Base-by-base conservation (phyloP, 169 alveolate genomes). In the Plasmodium malariae region DNA sequence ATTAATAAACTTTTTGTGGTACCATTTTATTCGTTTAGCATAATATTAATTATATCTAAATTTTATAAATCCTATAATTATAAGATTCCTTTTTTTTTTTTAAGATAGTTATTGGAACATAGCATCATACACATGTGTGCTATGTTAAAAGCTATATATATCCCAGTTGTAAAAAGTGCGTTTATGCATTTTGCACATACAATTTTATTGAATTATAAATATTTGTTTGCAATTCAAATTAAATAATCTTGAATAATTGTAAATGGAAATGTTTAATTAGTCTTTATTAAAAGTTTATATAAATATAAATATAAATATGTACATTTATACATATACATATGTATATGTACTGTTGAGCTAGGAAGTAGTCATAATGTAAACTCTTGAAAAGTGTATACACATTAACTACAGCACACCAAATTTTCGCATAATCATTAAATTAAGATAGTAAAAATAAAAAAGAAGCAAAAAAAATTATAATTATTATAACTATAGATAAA, bases 131-230 rank as follows among this genome's bases (percentile, higher is more conserved):
- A 36, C 19, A 48, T 12, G 40, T 36, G 74, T 45, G 59, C 55
- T 45, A 24, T 40, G 4, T 62, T 34, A 65, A 32, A 14, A 30
- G 55, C 26, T 70, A 34, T 70, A 36, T 17, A 70, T 70, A 36
- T 28, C 11, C 67, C 45, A 43, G 83, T 43, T 70, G 30, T 34
- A 43, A 43, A 32, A 34, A 24, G 24, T 45, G 45, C 62, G 40
- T 70, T 54, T 48, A 34, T 55, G 32, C n/a, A 26, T 24, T 70
- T 21, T 51, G 12, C 63, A 43, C 21, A 32, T 55, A 55, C 17
- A 70, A 48, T 70, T 70, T 70, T 65, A 24, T 54, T 26, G 28
- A n/a, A 14, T 26, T 19, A n/a, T n/a, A n/a, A n/a, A n/a, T n/a
- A n/a, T n/a, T n/a, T n/a, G n/a, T n/a, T n/a, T n/a, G n/a, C n/a